Evolutionary conservation across 2,329 filamentous ascomycete species (phyloP).

Genomic region (Microdochium trichocladiopsis): DNA sequence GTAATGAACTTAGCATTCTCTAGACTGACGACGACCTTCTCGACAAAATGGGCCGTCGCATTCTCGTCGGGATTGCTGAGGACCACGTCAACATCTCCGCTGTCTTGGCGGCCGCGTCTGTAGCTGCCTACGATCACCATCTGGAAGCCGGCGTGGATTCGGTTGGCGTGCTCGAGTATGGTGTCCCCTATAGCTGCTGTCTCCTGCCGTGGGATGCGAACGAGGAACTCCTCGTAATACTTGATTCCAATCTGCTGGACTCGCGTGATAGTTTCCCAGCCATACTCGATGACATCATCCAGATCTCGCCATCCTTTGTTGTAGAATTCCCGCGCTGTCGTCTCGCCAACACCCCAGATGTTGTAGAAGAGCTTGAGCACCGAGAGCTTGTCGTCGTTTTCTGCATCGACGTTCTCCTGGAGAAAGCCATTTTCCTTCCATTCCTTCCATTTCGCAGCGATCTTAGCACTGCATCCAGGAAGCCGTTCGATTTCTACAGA

Average conservation of each 20-base stretch:
- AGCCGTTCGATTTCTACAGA: constrained; percentile 44
- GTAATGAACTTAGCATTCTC: constrained; percentile 68
- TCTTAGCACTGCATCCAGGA: constrained; percentile 76
- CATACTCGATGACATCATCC: constrained; percentile 78
- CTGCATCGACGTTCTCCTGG: constrained; percentile 55
- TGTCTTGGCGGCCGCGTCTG: constrained; percentile 64
- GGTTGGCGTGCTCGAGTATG: constrained; percentile 61
- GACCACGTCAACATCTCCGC: constrained; percentile 81
- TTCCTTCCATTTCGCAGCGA: constrained; percentile 70
- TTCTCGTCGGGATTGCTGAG: constrained; percentile 69
- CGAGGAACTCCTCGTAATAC: constrained; percentile 79
- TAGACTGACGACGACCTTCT: constrained; percentile 62
- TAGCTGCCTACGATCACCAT: constrained; percentile 72
- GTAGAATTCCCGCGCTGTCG: constrained; percentile 77
- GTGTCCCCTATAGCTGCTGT: constrained; percentile 60
- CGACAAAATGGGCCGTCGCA: constrained; percentile 63
- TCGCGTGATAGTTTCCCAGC: constrained; percentile 67
- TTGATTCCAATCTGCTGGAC: constrained; percentile 93
- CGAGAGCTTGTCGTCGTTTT: constrained; percentile 55
- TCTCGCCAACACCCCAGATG: constrained; percentile 88
- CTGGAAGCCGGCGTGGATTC: constrained; percentile 47
- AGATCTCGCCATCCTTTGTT: constrained; percentile 72
- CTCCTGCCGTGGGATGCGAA: constrained; percentile 65
- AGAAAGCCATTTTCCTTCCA: constrained; percentile 58
- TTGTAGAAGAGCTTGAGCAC: constrained; percentile 67